Conservation (phyloP, 129 eudicot species). For the Flaveria ramosissima region DNA sequence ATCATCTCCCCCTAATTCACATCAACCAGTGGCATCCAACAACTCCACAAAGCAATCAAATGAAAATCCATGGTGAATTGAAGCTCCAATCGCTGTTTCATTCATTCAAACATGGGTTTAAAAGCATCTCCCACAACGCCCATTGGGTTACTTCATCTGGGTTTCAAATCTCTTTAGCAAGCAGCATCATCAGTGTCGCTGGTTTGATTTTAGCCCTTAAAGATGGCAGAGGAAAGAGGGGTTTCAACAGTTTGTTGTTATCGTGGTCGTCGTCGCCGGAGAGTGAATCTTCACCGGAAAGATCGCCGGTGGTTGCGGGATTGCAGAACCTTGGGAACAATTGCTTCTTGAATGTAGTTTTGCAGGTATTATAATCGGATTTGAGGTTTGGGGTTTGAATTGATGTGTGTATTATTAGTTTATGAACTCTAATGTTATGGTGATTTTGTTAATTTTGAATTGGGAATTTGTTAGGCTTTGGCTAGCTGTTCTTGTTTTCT, state of each 20-base stretch:
- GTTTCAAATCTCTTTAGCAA: slow-evolving; percentile 48
- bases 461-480: slow-evolving; percentile 59
- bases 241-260: slow-evolving; percentile 20
- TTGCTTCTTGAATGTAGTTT: slow-evolving; percentile 91
- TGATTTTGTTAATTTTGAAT: slow-evolving; percentile 3
- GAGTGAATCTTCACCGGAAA: slow-evolving; percentile 22
- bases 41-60: background rate
- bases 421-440: background rate
- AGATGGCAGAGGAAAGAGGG: slow-evolving; percentile 43
- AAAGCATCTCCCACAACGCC: slow-evolving; percentile 31
- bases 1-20: background rate
- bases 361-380: slow-evolving; percentile 57
- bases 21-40: background rate
- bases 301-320: slow-evolving; percentile 62
- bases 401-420: background rate
- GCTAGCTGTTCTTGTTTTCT: slow-evolving; percentile 78
- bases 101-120: slow-evolving; percentile 42
- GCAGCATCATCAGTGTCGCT: slow-evolving; percentile 60
- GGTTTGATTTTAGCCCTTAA: slow-evolving; percentile 56
- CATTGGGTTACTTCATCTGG: slow-evolving; percentile 55
- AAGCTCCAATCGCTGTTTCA: slow-evolving; percentile 42
- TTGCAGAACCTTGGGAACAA: slow-evolving; percentile 84
- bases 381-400: no score
- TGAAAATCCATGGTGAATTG: slow-evolving; percentile 47
- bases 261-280: slow-evolving; percentile 40